Percentiles rank a stretch among this genome's conserved stretches.
These are phyloP conservation scores for Podospora didyma DNA, from an alignment of 495 filamentous ascomycete species.

Conservation along the genomic window DNA sequence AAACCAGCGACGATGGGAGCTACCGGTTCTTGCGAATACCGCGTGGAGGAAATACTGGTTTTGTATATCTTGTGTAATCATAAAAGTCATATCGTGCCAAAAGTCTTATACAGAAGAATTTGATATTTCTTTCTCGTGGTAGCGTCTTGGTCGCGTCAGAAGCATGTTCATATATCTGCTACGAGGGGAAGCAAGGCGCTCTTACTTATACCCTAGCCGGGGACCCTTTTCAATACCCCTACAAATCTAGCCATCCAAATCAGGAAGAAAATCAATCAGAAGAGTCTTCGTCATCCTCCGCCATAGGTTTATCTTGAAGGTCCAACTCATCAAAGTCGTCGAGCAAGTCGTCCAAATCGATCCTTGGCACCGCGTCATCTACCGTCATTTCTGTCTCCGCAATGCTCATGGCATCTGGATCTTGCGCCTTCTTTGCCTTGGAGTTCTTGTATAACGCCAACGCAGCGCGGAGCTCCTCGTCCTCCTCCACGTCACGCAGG, in stretches of 20 bases:
- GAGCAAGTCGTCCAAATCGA: conserved; percentile 78
- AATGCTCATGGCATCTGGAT: conserved; percentile 51
- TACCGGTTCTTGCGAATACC: too few species aligned
- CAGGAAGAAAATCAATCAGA: background rate
- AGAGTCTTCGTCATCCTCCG: background rate
- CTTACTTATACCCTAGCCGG: background rate
- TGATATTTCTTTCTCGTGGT: too few species aligned
- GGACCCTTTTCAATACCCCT: too few species aligned
- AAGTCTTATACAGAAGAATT: too few species aligned
- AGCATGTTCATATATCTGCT: too few species aligned
- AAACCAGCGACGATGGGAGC: too few species aligned
- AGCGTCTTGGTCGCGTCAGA: too few species aligned
- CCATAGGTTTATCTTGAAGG: conserved; percentile 50
- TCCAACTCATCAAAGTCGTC: conserved; percentile 85
- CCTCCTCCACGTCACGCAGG: conserved; percentile 93
- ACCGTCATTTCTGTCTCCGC: conserved; percentile 64
- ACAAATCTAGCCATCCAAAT: background rate
- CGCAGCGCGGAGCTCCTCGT: conserved; percentile 78
- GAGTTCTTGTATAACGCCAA: conserved; percentile 78
- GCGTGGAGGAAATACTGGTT: too few species aligned
- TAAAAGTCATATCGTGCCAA: too few species aligned
- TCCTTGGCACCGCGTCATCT: conserved; percentile 68
- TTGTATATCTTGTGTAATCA: too few species aligned
- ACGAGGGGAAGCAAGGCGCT: background rate
- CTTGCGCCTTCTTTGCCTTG: conserved; percentile 31